Conservation (phyloP, 73 alveolate genomes). For the Tetrahymena thermophila region DNA sequence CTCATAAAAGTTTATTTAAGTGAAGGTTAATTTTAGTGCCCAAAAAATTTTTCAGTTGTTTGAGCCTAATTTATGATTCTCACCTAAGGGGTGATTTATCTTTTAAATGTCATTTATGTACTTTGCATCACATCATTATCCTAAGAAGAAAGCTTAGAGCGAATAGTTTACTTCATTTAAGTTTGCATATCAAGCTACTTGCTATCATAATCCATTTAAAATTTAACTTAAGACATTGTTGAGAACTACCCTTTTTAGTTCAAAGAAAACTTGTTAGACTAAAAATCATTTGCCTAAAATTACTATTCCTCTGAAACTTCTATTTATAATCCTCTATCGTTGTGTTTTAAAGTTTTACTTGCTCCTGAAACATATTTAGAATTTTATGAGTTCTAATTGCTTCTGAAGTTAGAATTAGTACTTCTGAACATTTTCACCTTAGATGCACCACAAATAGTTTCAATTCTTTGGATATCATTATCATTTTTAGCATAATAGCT, state of each 20-base stretch:
- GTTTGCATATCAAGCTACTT: neutral
- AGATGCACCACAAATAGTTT: neutral
- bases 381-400: neutral
- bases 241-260: neutral
- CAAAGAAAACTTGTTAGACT: neutral
- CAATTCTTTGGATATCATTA: neutral
- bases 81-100: neutral
- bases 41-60: neutral
- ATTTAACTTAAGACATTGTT: neutral
- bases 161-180: neutral
- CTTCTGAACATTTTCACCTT: neutral
- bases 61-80: neutral
- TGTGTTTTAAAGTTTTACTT: neutral
- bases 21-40: neutral
- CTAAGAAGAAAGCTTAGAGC: neutral
- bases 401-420: neutral
- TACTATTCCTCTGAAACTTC: neutral
- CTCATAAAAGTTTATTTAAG: neutral
- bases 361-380: neutral
- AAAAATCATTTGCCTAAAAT: neutral
- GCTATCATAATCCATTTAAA: neutral
- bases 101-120: neutral
- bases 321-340: neutral
- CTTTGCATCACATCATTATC: neutral
- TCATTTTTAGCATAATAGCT: neutral